phyloP scores from a whole-genome alignment of 345 rosid species.

The Dovyalis caffra region DNA sequence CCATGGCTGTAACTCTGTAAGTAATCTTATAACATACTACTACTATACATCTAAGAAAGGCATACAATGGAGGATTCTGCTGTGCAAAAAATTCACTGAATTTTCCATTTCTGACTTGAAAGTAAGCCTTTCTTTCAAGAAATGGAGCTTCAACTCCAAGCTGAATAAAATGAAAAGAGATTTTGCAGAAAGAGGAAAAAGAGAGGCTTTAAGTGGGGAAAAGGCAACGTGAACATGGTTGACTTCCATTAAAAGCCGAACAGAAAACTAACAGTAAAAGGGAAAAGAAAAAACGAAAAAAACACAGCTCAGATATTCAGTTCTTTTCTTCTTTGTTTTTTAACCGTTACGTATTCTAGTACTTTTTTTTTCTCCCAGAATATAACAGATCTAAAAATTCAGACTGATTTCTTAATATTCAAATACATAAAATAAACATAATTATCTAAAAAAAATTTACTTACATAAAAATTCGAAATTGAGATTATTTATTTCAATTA shows the following conservation, averaged over 20 bases:
- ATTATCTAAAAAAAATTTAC: no score
- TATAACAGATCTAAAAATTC: no score
- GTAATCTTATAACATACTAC: not conserved
- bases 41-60: conserved; percentile 2
- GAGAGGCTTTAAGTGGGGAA: conserved; percentile 4
- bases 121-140: not conserved
- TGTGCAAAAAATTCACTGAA: conserved; percentile 3
- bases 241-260: conserved; percentile 31
- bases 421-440: no score
- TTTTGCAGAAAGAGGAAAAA: conserved; percentile 9
- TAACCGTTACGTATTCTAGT: no score
- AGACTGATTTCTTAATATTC: no score
- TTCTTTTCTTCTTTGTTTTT: conserved; percentile 8
- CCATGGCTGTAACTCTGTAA: conserved; percentile 30
- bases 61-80: not conserved
- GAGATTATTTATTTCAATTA: no score
- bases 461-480: no score
- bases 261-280: conserved; percentile 10
- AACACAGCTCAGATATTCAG: conserved; percentile 18
- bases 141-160: not conserved
- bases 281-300: no score
- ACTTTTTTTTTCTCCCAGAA: no score
- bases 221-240: conserved; percentile 13
- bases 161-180: not conserved
- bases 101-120: conserved; percentile 14